Conservation (phyloP, 73 alveolate genomes). For the Tetrahymena borealis region DNA sequence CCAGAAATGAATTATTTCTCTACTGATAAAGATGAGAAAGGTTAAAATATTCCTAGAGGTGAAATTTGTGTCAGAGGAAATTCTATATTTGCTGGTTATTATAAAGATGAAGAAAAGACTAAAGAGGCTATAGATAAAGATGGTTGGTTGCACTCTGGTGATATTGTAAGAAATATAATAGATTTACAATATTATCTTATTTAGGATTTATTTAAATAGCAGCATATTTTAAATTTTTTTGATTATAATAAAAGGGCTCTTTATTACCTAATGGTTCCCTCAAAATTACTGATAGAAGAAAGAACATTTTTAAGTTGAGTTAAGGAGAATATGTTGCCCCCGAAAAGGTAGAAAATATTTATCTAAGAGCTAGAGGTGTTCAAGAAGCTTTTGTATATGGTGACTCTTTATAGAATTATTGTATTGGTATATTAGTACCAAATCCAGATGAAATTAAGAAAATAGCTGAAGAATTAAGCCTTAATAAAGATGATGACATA, state of each 20-base stretch:
- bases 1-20: conserved; percentile 80
- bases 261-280: conserved; percentile 56
- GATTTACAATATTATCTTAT: too few species aligned
- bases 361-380: conserved; percentile 59
- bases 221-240: too few species aligned
- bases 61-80: conserved; percentile 81
- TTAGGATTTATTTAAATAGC: too few species aligned
- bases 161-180: conserved; percentile 68
- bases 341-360: conserved; percentile 83
- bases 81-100: conserved; percentile 77
- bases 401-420: conserved; percentile 68
- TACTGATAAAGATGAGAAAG: conserved; percentile 70
- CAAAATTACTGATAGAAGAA: conserved; percentile 81
- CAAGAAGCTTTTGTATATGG: conserved; percentile 92
- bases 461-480: conserved; percentile 1
- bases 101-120: conserved; percentile 78
- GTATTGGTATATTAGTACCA: conserved; percentile 85
- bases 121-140: conserved; percentile 72
- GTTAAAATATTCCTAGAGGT: conserved; percentile 82
- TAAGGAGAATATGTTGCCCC: conserved; percentile 96
- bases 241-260: too few species aligned
- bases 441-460: conserved; percentile 57
- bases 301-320: conserved; percentile 80
- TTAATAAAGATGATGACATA: conserved; percentile 1
- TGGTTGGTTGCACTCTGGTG: conserved; percentile 97